A percentile compares a stretch with the other conserved stretches of the same genome.
These are phyloP conservation scores for barrel medic (Medicago truncatula) DNA, from an alignment of 306 rosid species.

Conservation along the genomic window DNA sequence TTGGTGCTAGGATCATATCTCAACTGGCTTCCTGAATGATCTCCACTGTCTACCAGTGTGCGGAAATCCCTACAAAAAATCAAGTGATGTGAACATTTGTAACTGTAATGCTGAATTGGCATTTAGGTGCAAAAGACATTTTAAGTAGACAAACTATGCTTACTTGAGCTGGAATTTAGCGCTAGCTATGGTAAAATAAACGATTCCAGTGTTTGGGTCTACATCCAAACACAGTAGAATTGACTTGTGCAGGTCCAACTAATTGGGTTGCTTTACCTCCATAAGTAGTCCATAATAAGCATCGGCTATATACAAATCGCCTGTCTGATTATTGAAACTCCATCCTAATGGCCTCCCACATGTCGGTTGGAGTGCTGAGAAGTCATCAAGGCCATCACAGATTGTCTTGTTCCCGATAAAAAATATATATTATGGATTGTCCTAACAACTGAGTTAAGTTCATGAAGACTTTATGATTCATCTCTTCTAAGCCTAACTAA, in stretches of 20 bases:
- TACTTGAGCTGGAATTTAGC: conserved; percentile 45
- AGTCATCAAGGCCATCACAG: conserved; percentile 56
- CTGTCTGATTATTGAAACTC: conserved; percentile 44
- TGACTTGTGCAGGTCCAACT: conserved; percentile 1
- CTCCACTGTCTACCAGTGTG: conserved; percentile 21
- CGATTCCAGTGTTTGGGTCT: conserved; percentile 49
- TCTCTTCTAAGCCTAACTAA: too few relatives aligned
- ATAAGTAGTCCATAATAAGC: conserved; percentile 51
- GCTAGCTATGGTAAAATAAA: conserved; percentile 55
- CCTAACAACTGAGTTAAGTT: too few relatives aligned
- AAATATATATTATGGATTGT: too few relatives aligned
- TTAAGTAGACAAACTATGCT: neutral
- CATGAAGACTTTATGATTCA: too few relatives aligned
- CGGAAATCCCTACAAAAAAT: conserved; percentile 39
- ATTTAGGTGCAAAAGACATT: neutral
- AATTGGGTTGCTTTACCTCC: conserved; percentile 44
- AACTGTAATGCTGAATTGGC: neutral
- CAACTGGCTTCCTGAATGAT: conserved; percentile 49
- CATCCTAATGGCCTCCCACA: conserved; percentile 71
- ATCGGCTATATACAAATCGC: conserved; percentile 50
- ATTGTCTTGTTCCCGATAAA: conserved; percentile 39
- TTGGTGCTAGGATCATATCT: conserved; percentile 44
- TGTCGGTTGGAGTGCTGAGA: conserved; percentile 41
- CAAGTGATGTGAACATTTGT: neutral
- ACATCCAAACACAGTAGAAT: conserved; percentile 42